phyloP scores from a whole-genome alignment of 2,329 filamentous ascomycete genomes.

The Claviceps cyperi region DNA sequence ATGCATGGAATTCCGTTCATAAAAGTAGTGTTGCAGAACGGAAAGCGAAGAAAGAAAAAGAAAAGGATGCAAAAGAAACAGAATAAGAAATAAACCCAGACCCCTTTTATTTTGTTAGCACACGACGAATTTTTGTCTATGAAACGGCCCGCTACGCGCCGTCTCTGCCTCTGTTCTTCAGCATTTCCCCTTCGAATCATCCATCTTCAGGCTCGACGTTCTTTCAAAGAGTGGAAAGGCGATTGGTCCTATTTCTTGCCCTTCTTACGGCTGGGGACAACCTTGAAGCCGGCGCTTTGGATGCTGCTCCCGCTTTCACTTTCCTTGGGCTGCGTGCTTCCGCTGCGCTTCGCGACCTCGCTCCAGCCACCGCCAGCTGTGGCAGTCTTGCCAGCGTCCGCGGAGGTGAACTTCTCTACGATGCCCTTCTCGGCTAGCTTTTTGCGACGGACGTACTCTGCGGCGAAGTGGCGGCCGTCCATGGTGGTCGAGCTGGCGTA shows the following conservation, averaged over 20 bases:
- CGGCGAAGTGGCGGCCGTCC: conserved; percentile 82
- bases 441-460: conserved; percentile 87
- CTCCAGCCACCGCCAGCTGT: conserved; percentile 63
- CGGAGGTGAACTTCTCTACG: conserved; percentile 55
- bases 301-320: conserved; percentile 23
- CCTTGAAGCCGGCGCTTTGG: conserved; percentile 59
- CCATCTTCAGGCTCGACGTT: conserved; percentile 4
- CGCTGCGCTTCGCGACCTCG: conserved; percentile 91
- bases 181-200: no score
- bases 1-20: no score
- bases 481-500: conserved; percentile 80
- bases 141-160: no score
- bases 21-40: no score
- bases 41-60: background rate
- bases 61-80: background rate
- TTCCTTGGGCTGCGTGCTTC: conserved; percentile 27
- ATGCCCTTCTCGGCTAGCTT: conserved; percentile 88
- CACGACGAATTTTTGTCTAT: no score
- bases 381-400: conserved; percentile 30
- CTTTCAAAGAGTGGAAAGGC: conserved; percentile 7
- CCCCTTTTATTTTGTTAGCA: no score
- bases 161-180: background rate
- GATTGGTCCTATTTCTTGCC: conserved; percentile 47
- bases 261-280: conserved; percentile 88
- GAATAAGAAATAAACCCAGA: background rate